Base-by-base conservation (phyloP, 164 flowering plant genomes). In the Vitis cinerea region DNA sequence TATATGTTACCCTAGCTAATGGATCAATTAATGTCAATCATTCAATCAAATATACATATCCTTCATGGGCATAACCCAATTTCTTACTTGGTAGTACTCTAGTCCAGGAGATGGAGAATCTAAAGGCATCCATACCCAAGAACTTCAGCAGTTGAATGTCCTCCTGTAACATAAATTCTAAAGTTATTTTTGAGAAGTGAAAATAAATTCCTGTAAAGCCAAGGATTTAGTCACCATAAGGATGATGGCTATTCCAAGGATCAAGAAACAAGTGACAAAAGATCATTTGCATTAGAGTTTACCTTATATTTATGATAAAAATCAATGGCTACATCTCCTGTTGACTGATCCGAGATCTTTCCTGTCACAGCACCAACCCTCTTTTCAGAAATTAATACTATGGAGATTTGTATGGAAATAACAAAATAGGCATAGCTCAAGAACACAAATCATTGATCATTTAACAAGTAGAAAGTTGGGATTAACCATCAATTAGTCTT, bases 81-180 rank as follows among this genome's bases (percentile, higher is more conserved):
- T 53, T 59, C 81, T 72, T 75, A 82, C 82, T 30, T 0, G 85
- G 85, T 19, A 77, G 14, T 1, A 82, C 52, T 65, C 85, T 67
- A 1, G 81, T 12, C 85, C 85, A 82, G 0, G 85, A 79, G 50
- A 82, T 77, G 57, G 85, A 82, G 63, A 82, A 79, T 58, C 81
- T 73, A 60, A 70, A 79, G 9, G 79, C 52, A 30, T 79, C 68
- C 62, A 80, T 50, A 0, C 83, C 83, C 31, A 77, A 61, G 9
- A 71, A 58, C 19, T 79, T 77, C 80, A 82, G 69, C 71, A 77
- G 10, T 0, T 9, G 2, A 8, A 77, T 64, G 31, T 82, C 84
- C 14, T 50, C 75, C 84, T 82, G 77, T 19, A 51, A 51, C n/a
- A 63, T 7, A 19, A 61, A 9, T 29, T 17, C 10, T 15, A 9